phyloP scores from a whole-genome alignment of 1,139 yeast species.

The Nakaseomyces kungkrabaensis region DNA sequence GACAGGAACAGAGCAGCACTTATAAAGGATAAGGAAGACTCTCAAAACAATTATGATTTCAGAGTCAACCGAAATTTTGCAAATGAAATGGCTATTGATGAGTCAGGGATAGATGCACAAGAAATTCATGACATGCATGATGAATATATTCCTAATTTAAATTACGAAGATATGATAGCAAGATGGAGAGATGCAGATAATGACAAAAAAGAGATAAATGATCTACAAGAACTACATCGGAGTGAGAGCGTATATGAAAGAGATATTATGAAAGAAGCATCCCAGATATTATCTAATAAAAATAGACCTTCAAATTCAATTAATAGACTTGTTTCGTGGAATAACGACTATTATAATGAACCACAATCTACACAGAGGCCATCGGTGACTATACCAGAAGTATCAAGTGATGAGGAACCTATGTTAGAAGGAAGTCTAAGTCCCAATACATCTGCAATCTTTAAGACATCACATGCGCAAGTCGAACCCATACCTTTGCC shows the following conservation, averaged over 20 bases:
- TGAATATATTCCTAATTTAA: constrained; percentile 63
- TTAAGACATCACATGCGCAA: constrained; percentile 22
- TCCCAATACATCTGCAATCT: constrained; percentile 10
- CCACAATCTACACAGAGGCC: constrained; percentile 27
- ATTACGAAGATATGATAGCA: constrained; percentile 32
- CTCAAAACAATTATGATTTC: neutral
- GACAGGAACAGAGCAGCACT: neutral
- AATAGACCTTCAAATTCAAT: neutral
- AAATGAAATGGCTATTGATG: constrained; percentile 1
- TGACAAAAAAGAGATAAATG: neutral
- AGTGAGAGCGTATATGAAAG: neutral
- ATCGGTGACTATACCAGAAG: neutral
- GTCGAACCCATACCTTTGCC: constrained; percentile 29
- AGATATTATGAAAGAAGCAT: neutral
- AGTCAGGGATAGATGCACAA: neutral
- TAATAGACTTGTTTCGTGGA: neutral
- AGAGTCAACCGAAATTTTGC: constrained; percentile 31
- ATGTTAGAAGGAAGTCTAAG: constrained; percentile 5
- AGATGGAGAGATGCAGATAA: constrained; percentile 22
- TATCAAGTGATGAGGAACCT: neutral
- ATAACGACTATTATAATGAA: constrained; percentile 37
- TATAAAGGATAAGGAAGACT: neutral
- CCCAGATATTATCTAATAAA: neutral
- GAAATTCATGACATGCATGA: constrained; percentile 46
- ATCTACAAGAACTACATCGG: neutral